Conservation (phyloP, 768 basidiomycete species). For the Pleurotus citrinopileatus region DNA sequence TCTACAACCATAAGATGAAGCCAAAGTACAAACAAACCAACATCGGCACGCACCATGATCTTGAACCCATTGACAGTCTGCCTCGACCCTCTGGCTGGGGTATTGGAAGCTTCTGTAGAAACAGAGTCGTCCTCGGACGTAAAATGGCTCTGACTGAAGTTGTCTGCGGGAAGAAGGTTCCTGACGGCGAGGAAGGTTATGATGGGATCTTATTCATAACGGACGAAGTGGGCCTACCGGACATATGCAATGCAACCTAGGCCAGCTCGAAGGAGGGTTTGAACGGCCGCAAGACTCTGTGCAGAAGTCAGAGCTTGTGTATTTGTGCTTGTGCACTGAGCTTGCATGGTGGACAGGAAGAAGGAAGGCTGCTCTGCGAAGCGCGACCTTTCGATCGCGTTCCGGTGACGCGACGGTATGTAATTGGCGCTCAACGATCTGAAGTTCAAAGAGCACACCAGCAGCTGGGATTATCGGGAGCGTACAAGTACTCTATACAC, state of each 20-base stretch:
- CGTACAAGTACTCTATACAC: too few relatives aligned
- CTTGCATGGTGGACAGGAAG: constrained; percentile 31
- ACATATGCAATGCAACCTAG: constrained; percentile 77
- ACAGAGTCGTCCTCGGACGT: constrained; percentile 43
- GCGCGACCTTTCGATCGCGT: too few relatives aligned
- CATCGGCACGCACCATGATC: constrained; percentile 48
- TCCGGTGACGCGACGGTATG: too few relatives aligned
- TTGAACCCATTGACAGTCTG: constrained; percentile 61
- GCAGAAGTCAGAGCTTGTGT: constrained; percentile 43
- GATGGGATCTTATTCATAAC: too few relatives aligned
- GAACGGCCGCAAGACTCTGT: constrained; percentile 68
- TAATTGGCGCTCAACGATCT: too few relatives aligned
- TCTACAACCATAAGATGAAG: constrained; percentile 25
- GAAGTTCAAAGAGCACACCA: too few relatives aligned
- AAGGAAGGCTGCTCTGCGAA: neutral
- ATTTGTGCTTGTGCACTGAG: constrained; percentile 25
- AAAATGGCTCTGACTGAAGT: constrained; percentile 69
- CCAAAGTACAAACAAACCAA: neutral
- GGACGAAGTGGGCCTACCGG: constrained; percentile 54
- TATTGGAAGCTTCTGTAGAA: constrained; percentile 26
- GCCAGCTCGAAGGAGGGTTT: constrained; percentile 70
- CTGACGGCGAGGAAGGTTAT: too few relatives aligned
- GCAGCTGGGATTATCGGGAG: too few relatives aligned
- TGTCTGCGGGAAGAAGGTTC: constrained; percentile 75
- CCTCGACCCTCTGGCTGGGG: constrained; percentile 26